Evolutionary conservation across 2,329 filamentous ascomycete genomes (phyloP).

Genomic region (Fusarium protoensiforme): DNA sequence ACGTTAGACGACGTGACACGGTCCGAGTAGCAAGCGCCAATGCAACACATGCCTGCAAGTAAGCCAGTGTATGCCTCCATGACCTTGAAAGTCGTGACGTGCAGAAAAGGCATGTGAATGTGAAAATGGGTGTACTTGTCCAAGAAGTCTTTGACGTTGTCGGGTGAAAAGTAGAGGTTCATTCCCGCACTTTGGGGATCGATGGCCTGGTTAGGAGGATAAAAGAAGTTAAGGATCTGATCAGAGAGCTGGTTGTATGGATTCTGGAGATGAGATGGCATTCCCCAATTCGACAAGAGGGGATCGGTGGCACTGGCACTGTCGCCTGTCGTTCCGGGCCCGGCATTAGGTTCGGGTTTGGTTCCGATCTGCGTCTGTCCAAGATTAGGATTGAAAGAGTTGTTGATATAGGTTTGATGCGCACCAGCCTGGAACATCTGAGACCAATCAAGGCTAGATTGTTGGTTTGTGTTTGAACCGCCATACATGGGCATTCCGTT

Average conservation of each 20-base stretch:
- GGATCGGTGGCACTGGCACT: constrained; percentile 57
- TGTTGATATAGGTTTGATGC: constrained; percentile 72
- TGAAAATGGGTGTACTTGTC: constrained; percentile 79
- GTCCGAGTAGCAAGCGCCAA: constrained; percentile 80
- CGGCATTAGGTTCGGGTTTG: constrained; percentile 73
- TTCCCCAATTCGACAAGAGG: constrained; percentile 61
- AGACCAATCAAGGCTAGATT: constrained; percentile 77
- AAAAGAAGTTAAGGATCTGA: constrained; percentile 67
- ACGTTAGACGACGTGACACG: constrained; percentile 69
- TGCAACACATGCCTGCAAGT: constrained; percentile 75
- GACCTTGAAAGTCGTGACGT: constrained; percentile 77
- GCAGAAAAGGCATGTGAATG: constrained; percentile 78
- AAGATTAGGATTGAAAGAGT: constrained; percentile 73
- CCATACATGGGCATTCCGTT: constrained; percentile 74
- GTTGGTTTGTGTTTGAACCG: constrained; percentile 69
- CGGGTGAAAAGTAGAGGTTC: constrained; percentile 71
- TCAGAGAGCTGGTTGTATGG: constrained; percentile 65
- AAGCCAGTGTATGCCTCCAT: constrained; percentile 74
- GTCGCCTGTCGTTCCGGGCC: constrained; percentile 61
- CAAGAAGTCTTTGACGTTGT: constrained; percentile 77
- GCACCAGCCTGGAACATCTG: constrained; percentile 81
- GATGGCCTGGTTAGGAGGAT: constrained; percentile 56
- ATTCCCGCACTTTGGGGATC: constrained; percentile 67
- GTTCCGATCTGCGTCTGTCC: constrained; percentile 75
- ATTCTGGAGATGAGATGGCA: constrained; percentile 59